A percentile compares a stretch with the other conserved stretches of the same genome.
Evolutionary conservation across 257 asterid genomes (phyloP).

Genomic region (Datura wrightii): DNA sequence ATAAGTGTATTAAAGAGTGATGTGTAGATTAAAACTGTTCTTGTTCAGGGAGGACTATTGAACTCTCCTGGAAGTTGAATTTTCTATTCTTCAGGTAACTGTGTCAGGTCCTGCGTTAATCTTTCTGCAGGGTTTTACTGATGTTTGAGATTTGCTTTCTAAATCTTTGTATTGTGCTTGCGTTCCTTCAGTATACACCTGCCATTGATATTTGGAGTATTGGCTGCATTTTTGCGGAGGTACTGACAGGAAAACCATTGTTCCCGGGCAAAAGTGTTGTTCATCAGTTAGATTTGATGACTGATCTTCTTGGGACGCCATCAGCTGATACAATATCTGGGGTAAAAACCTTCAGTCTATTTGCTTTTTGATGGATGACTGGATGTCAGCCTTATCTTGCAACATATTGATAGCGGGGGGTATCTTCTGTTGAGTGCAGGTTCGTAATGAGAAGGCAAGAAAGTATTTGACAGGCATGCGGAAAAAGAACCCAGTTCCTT

Average conservation of each 20-base stretch:
- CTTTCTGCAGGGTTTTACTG: slow-evolving; percentile 42
- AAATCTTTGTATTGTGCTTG: slow-evolving; percentile 37
- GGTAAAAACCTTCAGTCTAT: slow-evolving; percentile 45
- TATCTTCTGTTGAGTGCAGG: slow-evolving; percentile 54
- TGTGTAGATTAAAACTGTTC: slow-evolving; percentile 78
- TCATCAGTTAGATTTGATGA: slow-evolving; percentile 89
- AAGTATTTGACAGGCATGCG: slow-evolving; percentile 79
- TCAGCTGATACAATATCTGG: slow-evolving; percentile 77
- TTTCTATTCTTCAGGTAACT: slow-evolving; percentile 77
- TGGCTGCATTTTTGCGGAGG: slow-evolving; percentile 93
- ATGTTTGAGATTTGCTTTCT: slow-evolving; percentile 31
- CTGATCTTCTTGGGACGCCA: slow-evolving; percentile 92
- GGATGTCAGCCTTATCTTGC: slow-evolving; percentile 20
- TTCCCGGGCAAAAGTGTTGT: slow-evolving; percentile 94
- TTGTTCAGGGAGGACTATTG: slow-evolving; percentile 94
- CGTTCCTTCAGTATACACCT: slow-evolving; percentile 80
- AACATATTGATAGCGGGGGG: background rate
- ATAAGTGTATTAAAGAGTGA: slow-evolving; percentile 57
- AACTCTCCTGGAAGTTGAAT: slow-evolving; percentile 91
- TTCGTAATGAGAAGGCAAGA: slow-evolving; percentile 93
- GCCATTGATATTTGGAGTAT: slow-evolving; percentile 95
- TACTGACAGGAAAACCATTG: slow-evolving; percentile 82
- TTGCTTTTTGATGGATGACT: background rate
- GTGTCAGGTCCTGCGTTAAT: slow-evolving; percentile 56
- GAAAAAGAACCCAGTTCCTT: slow-evolving; percentile 64